Base-by-base conservation (phyloP, 2,329 filamentous ascomycete genomes). In the Colletotrichum filicis region DNA sequence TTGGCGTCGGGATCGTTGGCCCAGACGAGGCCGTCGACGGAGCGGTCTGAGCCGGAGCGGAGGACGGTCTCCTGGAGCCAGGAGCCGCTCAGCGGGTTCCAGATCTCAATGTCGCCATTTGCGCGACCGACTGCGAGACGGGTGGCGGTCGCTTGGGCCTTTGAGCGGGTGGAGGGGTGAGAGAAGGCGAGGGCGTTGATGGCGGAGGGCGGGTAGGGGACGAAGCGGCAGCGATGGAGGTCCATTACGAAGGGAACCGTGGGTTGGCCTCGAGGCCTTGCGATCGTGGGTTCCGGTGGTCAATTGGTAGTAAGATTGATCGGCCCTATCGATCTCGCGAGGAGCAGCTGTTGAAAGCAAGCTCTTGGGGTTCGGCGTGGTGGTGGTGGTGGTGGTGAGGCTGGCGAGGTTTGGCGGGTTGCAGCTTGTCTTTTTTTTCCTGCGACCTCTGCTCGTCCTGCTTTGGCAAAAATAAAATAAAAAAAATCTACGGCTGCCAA, bases 171-270 rank as follows among this genome's bases (percentile, higher is more conserved):
- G 74, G 83, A 86, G 24, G 93, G 87, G 81, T 98, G 94, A 6
- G 97, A 98, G 83, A 99, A 98, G 76, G 96, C 95, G 80, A 98
- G 90, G 75, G 95, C 93, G 84, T 98, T 98, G 84, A 99, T 98
- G 71, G 95, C 93, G 73, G 95, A 95, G 8, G 95, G 93, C 76
- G 95, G 95, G 84, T 94, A 98, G 53, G 94, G 94, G 77, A 99
- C 93, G 85, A 99, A 99, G 80, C 97, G 94, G 81, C 95, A 97
- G 79, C 97, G 94, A 87, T 99, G 97, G 81, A 99, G 93, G 85
- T 98, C 96, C 96, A 98, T 98, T 71, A 71, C 69, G 66, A 46
- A 42, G 32, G 56, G 14, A 22, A 7, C 19, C 19, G 26, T 76
- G 72, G 56, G 37, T 14, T 63, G 56, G 69, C 66, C 62, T 70